A percentile compares a stretch with the other conserved stretches of the same genome.
phyloP scores from a whole-genome alignment of 1,139 yeast genomes.

The Suhomyces anneliseae region DNA sequence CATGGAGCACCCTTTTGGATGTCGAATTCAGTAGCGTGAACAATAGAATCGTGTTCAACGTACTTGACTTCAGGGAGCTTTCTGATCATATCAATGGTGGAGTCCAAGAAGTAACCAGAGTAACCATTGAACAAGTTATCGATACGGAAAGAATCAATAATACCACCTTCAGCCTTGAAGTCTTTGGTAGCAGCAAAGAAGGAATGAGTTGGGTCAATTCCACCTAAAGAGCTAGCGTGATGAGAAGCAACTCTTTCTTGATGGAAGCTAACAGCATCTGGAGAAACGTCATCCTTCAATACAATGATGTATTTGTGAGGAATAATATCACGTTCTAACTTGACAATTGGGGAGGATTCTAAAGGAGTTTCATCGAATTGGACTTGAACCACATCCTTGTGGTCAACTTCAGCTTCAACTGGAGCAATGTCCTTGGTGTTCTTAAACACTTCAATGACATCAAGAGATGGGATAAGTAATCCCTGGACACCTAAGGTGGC shows the following conservation, averaged over 20 bases:
- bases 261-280: slow-evolving; percentile 59
- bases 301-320: slow-evolving; percentile 78
- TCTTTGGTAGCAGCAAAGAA: slow-evolving; percentile 41
- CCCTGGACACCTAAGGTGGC: slow-evolving; percentile 64
- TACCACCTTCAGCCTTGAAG: slow-evolving; percentile 51
- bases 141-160: slow-evolving; percentile 64
- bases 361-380: slow-evolving; percentile 14
- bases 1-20: slow-evolving; percentile 87
- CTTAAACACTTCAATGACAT: slow-evolving; percentile 42
- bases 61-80: slow-evolving; percentile 70
- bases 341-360: slow-evolving; percentile 42
- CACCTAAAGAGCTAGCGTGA: slow-evolving; percentile 40
- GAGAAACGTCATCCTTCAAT: slow-evolving; percentile 60
- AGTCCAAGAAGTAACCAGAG: slow-evolving; percentile 73
- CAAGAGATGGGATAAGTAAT: slow-evolving; percentile 60
- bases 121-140: slow-evolving; percentile 60
- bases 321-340: slow-evolving; percentile 48
- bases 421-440: slow-evolving; percentile 8
- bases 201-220: slow-evolving; percentile 31
- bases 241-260: slow-evolving; percentile 57
- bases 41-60: slow-evolving; percentile 80
- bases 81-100: slow-evolving; percentile 69
- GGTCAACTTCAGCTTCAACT: slow-evolving; percentile 12
- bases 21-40: slow-evolving; percentile 60
- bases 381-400: slow-evolving; percentile 16